These are phyloP conservation scores for Hortaea werneckii DNA, from an alignment of 2,329 filamentous ascomycete species.

Conservation along the genomic window DNA sequence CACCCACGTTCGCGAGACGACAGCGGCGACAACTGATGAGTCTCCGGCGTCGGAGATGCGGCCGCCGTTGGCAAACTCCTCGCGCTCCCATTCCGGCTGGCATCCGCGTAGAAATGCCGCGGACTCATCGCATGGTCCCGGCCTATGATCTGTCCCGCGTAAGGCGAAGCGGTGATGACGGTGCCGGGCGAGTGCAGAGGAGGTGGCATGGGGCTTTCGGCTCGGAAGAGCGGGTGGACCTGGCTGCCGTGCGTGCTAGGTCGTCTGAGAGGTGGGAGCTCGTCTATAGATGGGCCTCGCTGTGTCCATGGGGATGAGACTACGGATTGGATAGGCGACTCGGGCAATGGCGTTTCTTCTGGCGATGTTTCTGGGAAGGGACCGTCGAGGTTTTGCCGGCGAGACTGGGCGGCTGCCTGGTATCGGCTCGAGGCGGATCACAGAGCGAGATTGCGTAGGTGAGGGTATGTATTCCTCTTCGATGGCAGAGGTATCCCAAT, in stretches of 20 bases:
- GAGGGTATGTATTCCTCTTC: conserved; percentile 43
- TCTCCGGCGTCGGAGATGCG: no score
- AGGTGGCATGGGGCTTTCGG: conserved; percentile 58
- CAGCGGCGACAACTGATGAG: no score
- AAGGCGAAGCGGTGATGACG: conserved; percentile 58
- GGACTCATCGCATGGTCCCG: conserved; percentile 14
- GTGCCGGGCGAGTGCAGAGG: conserved; percentile 58
- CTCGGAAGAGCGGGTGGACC: conserved; percentile 68
- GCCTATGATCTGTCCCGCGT: conserved; percentile 53
- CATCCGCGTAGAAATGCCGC: conserved; percentile 12
- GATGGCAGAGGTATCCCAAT: conserved; percentile 63
- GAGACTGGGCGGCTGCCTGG: conserved; percentile 57
- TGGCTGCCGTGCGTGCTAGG: conserved; percentile 44
- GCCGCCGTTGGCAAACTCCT: conserved; percentile 7
- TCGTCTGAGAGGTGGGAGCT: conserved; percentile 17
- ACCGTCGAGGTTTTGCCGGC: conserved; percentile 49
- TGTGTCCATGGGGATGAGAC: background rate
- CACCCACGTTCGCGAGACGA: no score
- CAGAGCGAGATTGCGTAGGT: conserved; percentile 35
- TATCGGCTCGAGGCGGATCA: conserved; percentile 56
- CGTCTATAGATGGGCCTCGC: background rate
- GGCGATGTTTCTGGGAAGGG: conserved; percentile 23
- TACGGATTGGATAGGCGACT: conserved; percentile 5
- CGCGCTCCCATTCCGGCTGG: conserved; percentile 4
- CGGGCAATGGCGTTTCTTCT: conserved; percentile 6